Conservation (phyloP, 331 rosid species). For the Spiraea crenata region DNA sequence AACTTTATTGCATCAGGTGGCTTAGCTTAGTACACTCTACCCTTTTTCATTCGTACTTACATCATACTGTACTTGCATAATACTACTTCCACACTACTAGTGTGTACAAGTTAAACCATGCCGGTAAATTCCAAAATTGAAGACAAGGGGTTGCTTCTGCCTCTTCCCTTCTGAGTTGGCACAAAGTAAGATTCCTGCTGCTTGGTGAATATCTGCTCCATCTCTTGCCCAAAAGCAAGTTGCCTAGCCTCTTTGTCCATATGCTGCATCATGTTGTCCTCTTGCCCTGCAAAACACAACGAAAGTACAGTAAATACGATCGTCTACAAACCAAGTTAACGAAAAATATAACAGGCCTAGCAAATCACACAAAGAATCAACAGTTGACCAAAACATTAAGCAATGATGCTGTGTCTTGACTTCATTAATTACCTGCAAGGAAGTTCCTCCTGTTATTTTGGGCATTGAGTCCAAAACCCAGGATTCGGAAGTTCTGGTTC, state of each 20-base stretch:
- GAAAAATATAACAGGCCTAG: too few species aligned
- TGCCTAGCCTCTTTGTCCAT: slow-evolving; percentile 46
- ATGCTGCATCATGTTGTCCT: slow-evolving; percentile 42
- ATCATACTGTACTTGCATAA: too few species aligned
- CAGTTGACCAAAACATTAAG: too few species aligned
- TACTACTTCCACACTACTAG: too few species aligned
- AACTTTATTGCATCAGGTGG: background rate
- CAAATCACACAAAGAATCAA: too few species aligned
- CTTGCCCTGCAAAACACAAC: slow-evolving; percentile 35
- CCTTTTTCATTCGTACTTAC: too few species aligned
- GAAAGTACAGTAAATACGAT: background rate
- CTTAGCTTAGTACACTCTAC: background rate
- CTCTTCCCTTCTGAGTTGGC: slow-evolving; percentile 6
- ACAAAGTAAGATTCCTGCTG: slow-evolving; percentile 48
- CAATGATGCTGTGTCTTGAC: background rate
- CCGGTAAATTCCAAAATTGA: background rate
- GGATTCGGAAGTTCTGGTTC: slow-evolving; percentile 22
- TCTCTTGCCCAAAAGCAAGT: slow-evolving; percentile 39
- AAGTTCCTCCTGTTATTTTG: slow-evolving; percentile 40
- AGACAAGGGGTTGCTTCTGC: background rate
- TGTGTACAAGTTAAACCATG: background rate
- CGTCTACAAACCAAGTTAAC: too few species aligned
- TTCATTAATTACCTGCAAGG: slow-evolving; percentile 7
- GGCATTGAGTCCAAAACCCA: slow-evolving; percentile 44
- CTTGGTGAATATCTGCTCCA: slow-evolving; percentile 38